Conservation (phyloP, 495 filamentous ascomycete genomes). For the Lepraria neglecta region DNA sequence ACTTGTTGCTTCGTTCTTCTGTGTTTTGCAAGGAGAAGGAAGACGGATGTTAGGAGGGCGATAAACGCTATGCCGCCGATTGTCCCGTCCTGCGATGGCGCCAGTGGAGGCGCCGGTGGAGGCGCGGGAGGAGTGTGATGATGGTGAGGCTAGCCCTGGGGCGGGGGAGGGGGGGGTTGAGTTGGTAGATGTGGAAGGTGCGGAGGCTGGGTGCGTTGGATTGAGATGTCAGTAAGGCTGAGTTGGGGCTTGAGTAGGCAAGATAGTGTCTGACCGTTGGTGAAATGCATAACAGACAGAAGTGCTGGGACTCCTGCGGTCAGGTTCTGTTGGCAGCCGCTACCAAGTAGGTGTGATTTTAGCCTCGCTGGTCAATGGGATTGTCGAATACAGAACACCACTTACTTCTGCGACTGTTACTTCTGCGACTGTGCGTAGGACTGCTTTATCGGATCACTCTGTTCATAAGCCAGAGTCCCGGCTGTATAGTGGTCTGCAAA, state of each 20-base stretch:
- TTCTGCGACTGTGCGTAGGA: slow-evolving; percentile 16
- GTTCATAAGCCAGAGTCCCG: slow-evolving; percentile 13
- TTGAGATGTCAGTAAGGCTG: no score
- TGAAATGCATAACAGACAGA: slow-evolving; percentile 5
- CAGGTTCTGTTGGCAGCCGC: slow-evolving; percentile 12
- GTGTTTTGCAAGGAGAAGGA: slow-evolving; percentile 5
- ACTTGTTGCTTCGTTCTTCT: neutral
- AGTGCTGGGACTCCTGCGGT: slow-evolving; percentile 13
- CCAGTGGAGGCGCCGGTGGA: slow-evolving; percentile 17
- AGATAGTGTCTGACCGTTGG: neutral
- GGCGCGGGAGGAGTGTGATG: no score
- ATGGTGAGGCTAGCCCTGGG: no score
- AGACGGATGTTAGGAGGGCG: neutral
- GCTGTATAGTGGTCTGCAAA: slow-evolving; percentile 23
- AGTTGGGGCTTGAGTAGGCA: neutral
- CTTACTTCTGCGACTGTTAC: slow-evolving; percentile 13
- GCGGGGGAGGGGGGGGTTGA: neutral
- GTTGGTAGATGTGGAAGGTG: neutral
- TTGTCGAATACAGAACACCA: neutral
- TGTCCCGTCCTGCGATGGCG: slow-evolving; percentile 16
- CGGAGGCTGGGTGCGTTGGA: neutral
- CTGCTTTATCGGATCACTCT: slow-evolving; percentile 13
- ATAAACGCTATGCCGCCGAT: slow-evolving; percentile 17
- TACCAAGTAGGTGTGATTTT: neutral
- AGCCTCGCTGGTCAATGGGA: neutral